Evolutionary conservation across 495 filamentous ascomycete species (phyloP), one percentile per base, ranked within the genome.

Genomic region (Letharia lupina): DNA sequence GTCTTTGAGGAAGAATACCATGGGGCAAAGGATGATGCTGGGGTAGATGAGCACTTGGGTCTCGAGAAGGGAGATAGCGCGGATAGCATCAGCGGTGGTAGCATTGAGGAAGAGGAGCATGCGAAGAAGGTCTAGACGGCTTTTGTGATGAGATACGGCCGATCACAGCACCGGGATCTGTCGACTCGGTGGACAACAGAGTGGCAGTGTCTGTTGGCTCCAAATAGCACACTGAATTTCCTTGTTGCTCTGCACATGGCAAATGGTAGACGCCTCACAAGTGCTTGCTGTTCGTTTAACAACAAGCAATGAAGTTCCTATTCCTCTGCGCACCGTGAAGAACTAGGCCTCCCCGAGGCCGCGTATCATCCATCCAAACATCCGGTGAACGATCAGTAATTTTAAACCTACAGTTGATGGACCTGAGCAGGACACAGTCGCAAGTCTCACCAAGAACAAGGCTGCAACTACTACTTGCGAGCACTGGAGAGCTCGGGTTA

Each of bases 1-100:
- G 88, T 92, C 65, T 96, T 95, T 70, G 90, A 96, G 74, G 92
- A 96, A 79, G 83, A 84, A 61, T 62, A 91, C 58, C 89, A 93
- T 72, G 88, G 85, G 16, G 74, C 81, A 47, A 66, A 62, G 37
- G 75, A 77, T 57, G 82, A 84, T 64, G 75, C 71, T 52, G 81
- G 79, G 33, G 77, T 78, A 48, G 73, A 76, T 35, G 70, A 66
- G 15, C 69, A 73, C 45, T 47, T 78, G 82, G 66, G 71, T 71
- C 70, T 71, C 47, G 71, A 73, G 54, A 84, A 86, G 75, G 82
- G 77, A 9, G 82, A 84, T 69, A 83, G 77, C 64, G 79, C 81
- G 8, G 77, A 75, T 62, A 74, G 73, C 58, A 68, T 61, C 60
- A 75, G 73, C 67, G 70, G 45, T 62, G 72, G 66, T 40, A 77